Percentiles rank a stretch among this genome's conserved stretches.
Evolutionary conservation across 139 green algal species (phyloP).

Genomic region (Chlorella sp.): DNA sequence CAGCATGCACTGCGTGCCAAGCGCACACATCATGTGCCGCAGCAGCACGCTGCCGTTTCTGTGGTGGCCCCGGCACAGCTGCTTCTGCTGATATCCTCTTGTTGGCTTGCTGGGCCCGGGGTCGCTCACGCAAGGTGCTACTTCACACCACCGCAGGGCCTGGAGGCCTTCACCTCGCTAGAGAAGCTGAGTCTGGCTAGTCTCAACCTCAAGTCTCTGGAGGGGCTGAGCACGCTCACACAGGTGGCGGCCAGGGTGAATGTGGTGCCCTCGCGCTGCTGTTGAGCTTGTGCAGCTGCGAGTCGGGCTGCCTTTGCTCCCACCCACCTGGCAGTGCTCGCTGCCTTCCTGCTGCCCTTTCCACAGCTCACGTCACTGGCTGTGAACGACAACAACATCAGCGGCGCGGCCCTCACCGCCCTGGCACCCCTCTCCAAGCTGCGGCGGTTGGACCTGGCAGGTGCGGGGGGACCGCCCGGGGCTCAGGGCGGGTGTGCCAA

Average conservation of each 20-base stretch:
- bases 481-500: no score
- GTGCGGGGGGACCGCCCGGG: neutral
- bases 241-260: no score
- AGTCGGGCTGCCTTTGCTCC: no score
- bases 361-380: neutral
- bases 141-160: slow-evolving; percentile 8
- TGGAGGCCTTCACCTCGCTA: slow-evolving; percentile 15
- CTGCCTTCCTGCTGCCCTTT: no score
- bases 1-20: no score
- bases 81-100: no score
- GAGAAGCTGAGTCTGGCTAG: slow-evolving; percentile 16
- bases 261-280: no score
- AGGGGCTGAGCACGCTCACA: neutral
- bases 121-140: no score
- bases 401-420: neutral
- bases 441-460: slow-evolving; percentile 27
- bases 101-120: no score
- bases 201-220: slow-evolving; percentile 7
- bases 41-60: neutral
- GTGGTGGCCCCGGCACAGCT: no score
- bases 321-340: no score
- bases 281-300: no score
- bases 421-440: slow-evolving; percentile 18
- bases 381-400: slow-evolving; percentile 39
- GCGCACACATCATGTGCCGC: neutral